Conservation (phyloP, 176 grass and related monocot species). For the Triticum timopheevii region DNA sequence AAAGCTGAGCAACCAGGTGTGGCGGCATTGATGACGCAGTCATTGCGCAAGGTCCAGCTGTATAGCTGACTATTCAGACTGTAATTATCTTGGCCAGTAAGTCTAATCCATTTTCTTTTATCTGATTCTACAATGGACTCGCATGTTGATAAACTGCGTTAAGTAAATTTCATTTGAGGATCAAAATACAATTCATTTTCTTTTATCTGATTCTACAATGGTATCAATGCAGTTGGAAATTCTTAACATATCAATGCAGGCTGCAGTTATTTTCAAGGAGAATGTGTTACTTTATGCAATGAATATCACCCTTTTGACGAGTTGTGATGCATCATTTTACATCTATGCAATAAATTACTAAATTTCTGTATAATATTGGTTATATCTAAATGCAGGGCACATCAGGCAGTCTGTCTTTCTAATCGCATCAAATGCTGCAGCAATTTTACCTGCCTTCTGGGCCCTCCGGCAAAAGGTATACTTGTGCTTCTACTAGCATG, state of each 20-base stretch:
- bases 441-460: conserved; percentile 89
- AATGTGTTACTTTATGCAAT: conserved; percentile 8
- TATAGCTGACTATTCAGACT: conserved; percentile 5
- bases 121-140: neutral
- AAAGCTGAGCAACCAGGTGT: no score
- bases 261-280: conserved; percentile 25
- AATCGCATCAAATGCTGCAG: conserved; percentile 91
- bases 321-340: conserved; percentile 20
- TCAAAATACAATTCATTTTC: conserved; percentile 15
- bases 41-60: no score
- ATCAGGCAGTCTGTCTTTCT: conserved; percentile 93
- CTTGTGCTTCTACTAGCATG: conserved; percentile 22
- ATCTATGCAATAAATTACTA: conserved; percentile 13
- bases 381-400: conserved; percentile 63
- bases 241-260: conserved; percentile 5
- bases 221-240: neutral
- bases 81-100: conserved; percentile 6
- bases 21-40: no score
- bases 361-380: conserved; percentile 22
- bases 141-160: neutral
- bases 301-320: neutral
- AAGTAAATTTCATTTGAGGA: neutral
- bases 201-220: no score
- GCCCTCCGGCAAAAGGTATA: conserved; percentile 80
- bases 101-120: neutral